Evolutionary conservation across 1,139 yeast species (phyloP).

Genomic region (Blastobotrys apis): DNA sequence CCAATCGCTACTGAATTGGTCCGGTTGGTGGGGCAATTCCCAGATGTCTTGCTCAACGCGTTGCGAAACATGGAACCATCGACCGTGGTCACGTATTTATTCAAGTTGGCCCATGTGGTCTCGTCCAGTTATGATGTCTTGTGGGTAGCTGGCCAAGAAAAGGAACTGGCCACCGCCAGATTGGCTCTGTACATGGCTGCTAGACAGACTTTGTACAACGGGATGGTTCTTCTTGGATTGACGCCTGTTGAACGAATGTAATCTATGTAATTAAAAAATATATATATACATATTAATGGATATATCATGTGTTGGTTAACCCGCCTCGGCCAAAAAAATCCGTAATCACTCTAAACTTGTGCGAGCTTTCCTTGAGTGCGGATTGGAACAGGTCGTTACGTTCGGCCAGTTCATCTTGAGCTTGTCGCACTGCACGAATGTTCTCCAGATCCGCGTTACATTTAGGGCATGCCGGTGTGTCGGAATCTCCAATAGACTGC

Average conservation of each 20-base stretch:
- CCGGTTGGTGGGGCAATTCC: conserved; percentile 83
- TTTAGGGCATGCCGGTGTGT: conserved; percentile 55
- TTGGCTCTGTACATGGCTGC: conserved; percentile 89
- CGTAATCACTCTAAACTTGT: conserved; percentile 67
- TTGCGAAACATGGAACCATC: conserved; percentile 87
- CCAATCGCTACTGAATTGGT: conserved; percentile 69
- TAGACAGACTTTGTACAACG: conserved; percentile 83
- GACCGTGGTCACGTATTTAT: conserved; percentile 88
- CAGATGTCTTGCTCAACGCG: conserved; percentile 84
- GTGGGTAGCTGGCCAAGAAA: conserved; percentile 97
- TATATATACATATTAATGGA: background rate
- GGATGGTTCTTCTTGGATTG: conserved; percentile 85
- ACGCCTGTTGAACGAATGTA: conserved; percentile 99
- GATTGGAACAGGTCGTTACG: conserved; percentile 59
- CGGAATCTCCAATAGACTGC: conserved; percentile 30
- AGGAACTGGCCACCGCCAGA: conserved; percentile 84
- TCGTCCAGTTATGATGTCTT: conserved; percentile 92
- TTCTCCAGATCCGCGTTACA: conserved; percentile 70
- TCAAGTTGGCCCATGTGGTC: conserved; percentile 87
- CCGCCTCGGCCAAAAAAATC: conserved; percentile 89
- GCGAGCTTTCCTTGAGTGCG: conserved; percentile 55
- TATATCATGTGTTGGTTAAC: conserved; percentile 32
- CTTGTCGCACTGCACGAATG: conserved; percentile 51
- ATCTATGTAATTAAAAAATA: conserved; percentile 15
- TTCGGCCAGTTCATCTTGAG: conserved; percentile 60